These are phyloP conservation scores for Phlyctochytrium bullatum DNA, from an alignment of 192 early-diverging fungal species.

Conservation along the genomic window DNA sequence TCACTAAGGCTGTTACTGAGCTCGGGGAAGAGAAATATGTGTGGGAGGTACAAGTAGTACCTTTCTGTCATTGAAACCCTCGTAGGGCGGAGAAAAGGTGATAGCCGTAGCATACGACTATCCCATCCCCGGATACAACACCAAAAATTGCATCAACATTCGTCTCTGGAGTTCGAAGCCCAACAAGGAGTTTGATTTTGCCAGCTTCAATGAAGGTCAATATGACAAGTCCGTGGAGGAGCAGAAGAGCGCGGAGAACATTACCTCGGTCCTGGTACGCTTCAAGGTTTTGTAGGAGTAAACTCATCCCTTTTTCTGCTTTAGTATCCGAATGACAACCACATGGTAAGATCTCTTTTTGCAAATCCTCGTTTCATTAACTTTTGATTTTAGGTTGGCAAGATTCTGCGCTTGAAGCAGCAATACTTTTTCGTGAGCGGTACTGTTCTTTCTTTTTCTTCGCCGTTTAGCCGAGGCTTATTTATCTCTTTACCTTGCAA, in stretches of 20 bases:
- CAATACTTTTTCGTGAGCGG: conserved; percentile 97
- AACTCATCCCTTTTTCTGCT: not conserved
- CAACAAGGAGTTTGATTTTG: conserved; percentile 77
- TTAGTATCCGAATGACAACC: conserved; percentile 98
- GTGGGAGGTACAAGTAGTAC: conserved; percentile 61
- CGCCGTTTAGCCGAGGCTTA: no score
- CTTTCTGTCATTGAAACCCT: conserved; percentile 8
- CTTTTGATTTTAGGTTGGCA: conserved; percentile 61
- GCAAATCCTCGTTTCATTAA: not conserved
- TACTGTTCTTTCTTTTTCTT: conserved; percentile 79
- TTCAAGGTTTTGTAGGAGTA: not conserved
- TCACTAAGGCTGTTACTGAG: conserved; percentile 68
- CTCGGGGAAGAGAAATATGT: conserved; percentile 61
- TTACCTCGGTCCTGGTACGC: conserved; percentile 74
- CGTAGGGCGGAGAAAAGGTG: conserved; percentile 69
- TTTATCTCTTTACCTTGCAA: not conserved
- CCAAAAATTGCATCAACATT: conserved; percentile 95
- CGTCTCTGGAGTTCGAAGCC: conserved; percentile 97
- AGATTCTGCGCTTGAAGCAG: conserved; percentile 95
- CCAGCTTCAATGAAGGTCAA: conserved; percentile 71
- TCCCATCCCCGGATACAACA: conserved; percentile 93
- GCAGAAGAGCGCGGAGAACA: conserved; percentile 89
- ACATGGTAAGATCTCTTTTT: conserved; percentile 51
- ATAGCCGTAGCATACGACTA: conserved; percentile 95
- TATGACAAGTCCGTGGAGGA: conserved; percentile 90